phyloP scores from a whole-genome alignment of 306 rosid species.

The Prunus padus region DNA sequence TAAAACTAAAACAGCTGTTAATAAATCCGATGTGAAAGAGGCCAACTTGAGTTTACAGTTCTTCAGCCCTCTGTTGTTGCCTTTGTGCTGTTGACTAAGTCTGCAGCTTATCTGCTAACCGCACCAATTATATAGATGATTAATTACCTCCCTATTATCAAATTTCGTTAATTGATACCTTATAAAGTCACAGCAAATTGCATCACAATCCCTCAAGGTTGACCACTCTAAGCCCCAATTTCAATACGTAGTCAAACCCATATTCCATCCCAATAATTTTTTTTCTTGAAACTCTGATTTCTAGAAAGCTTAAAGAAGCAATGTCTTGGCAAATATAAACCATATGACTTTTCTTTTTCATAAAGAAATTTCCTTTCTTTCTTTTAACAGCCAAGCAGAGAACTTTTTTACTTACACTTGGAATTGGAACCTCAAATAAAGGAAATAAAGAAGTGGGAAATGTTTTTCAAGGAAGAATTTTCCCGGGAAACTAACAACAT shows the following conservation, averaged over 20 bases:
- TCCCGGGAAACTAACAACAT: slow-evolving; percentile 18
- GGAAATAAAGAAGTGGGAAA: neutral
- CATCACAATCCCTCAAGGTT: slow-evolving; percentile 2
- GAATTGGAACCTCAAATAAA: neutral
- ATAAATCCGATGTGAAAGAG: neutral
- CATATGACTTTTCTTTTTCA: neutral
- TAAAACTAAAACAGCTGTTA: neutral
- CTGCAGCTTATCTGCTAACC: neutral
- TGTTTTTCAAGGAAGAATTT: slow-evolving; percentile 13
- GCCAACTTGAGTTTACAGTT: neutral
- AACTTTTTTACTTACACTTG: neutral
- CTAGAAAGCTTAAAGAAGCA: slow-evolving; percentile 1
- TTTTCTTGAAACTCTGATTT: neutral
- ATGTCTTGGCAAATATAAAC: neutral
- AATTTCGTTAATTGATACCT: neutral
- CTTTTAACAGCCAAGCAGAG: neutral
- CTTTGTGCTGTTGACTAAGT: neutral
- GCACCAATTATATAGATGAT: neutral
- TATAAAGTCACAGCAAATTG: neutral
- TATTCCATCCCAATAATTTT: neutral
- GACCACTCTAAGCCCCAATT: slow-evolving; percentile 5
- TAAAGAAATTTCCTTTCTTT: neutral
- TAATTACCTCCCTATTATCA: neutral
- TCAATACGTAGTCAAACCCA: neutral
- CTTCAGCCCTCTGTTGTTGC: neutral